These are phyloP conservation scores for Dictyostelium capitatum DNA, from an alignment of 78 protist species.

Conservation along the genomic window DNA sequence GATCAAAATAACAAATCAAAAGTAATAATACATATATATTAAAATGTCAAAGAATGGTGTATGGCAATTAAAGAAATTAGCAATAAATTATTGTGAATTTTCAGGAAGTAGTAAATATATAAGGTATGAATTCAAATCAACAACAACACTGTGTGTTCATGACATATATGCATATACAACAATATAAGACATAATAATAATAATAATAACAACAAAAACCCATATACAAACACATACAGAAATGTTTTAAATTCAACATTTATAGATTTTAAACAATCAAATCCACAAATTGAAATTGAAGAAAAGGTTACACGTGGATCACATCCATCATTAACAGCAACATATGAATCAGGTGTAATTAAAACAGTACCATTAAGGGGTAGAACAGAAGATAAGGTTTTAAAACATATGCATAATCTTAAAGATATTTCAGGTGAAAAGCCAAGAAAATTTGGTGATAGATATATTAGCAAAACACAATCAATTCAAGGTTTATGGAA, in stretches of 20 bases:
- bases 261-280: slow-evolving; percentile 9
- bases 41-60: slow-evolving; percentile 77
- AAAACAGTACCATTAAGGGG: slow-evolving; percentile 70
- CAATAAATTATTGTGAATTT: slow-evolving; percentile 45
- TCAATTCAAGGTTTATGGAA: slow-evolving; percentile 79
- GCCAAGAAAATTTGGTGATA: slow-evolving; percentile 71
- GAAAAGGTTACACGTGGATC: slow-evolving; percentile 20
- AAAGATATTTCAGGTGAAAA: slow-evolving; percentile 60
- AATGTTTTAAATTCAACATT: slow-evolving; percentile 30
- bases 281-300: slow-evolving; percentile 64
- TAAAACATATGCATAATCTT: slow-evolving; percentile 72
- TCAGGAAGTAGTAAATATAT: slow-evolving; percentile 67
- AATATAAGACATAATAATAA: background rate
- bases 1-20: too few relatives aligned
- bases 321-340: slow-evolving; percentile 59
- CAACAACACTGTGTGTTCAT: background rate
- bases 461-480: slow-evolving; percentile 52
- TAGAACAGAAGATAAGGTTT: slow-evolving; percentile 54
- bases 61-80: slow-evolving; percentile 53
- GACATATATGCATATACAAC: background rate
- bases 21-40: background rate
- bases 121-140: slow-evolving; percentile 31
- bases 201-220: background rate
- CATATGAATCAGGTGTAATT: slow-evolving; percentile 51
- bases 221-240: background rate